Base-by-base conservation (phyloP, 306 rosid species). In the Canavalia gladiata region DNA sequence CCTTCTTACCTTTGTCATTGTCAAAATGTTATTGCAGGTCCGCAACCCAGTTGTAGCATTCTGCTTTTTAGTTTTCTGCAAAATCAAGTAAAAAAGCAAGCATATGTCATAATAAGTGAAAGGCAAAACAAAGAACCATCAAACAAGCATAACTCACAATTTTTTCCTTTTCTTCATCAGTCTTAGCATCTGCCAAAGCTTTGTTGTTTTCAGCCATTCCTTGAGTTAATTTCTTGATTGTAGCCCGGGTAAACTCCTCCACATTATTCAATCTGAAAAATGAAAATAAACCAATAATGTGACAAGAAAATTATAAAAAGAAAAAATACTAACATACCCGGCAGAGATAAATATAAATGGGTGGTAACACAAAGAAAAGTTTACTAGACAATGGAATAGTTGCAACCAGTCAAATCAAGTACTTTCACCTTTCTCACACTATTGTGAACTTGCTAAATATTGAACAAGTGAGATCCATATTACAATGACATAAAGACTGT, bases 131-230 rank as follows among this genome's bases (percentile, higher is more conserved):
- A 63, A 76, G 71, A 6, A 77, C 50, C 52, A 46, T 10, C 75
- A 30, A 81, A 68, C 33, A 60, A 34, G 60, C 37, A 52, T 63
- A 56, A 92, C 98, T 89, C 85, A 93, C 98, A 86, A 96, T 88
- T 75, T 50, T 87, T 74, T 89, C 88, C 88, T 93, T 96, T 33
- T 91, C 99, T 85, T 96, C 98, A 8, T 93, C 93, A 59, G 99
- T 88, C 87, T 93, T 96, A 79, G 99, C 99, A 76, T 90, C 87
- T 41, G 98, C 92, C 97, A 96, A 88, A 18, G 98, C 89, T 88
- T 93, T 93, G 86, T 88, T 95, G 86, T 90, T 92, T 83, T 90
- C 96, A 62, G 92, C 97, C 98, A 93, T 92, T 85, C 98, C 99
- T 79, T 96, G 99, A 68, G 98, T 96, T 85, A 96, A 87, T 79